These are phyloP conservation scores for Takakia lepidozioides DNA, from an alignment of 225 moss, liverwort and hornwort genomes.

Conservation along the genomic window DNA sequence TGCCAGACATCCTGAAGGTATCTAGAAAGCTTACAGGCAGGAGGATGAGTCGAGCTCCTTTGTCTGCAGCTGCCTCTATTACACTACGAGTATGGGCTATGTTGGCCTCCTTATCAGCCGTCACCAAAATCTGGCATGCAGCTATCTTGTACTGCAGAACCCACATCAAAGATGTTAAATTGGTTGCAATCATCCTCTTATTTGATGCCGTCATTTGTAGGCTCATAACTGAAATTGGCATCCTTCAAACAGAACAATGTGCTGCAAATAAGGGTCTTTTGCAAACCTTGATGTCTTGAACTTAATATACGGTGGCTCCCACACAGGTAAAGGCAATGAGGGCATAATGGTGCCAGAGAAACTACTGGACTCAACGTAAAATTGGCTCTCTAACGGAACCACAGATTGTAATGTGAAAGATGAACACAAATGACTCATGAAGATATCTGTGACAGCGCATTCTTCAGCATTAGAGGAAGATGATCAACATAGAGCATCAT, in stretches of 20 bases:
- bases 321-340: too few relatives aligned
- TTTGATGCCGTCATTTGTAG: neutral
- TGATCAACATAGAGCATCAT: too few relatives aligned
- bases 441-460: too few relatives aligned
- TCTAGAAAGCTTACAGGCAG: slow-evolving; percentile 61
- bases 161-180: slow-evolving; percentile 4
- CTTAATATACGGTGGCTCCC: too few relatives aligned
- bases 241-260: neutral
- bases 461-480: too few relatives aligned
- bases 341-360: too few relatives aligned
- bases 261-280: too few relatives aligned
- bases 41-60: slow-evolving; percentile 75
- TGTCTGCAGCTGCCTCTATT: slow-evolving; percentile 80
- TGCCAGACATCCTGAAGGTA: neutral
- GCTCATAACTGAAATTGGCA: neutral
- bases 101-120: slow-evolving; percentile 55
- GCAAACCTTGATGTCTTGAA: too few relatives aligned
- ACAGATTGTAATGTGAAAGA: too few relatives aligned
- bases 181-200: slow-evolving; percentile 4
- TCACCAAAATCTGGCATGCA: slow-evolving; percentile 66
- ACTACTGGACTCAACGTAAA: too few relatives aligned
- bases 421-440: too few relatives aligned
- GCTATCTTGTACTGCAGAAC: slow-evolving; percentile 76
- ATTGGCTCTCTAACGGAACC: too few relatives aligned
- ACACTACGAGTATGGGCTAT: slow-evolving; percentile 59